phyloP scores from a whole-genome alignment of 768 basidiomycete genomes.

The Glaciozyma antarctica region DNA sequence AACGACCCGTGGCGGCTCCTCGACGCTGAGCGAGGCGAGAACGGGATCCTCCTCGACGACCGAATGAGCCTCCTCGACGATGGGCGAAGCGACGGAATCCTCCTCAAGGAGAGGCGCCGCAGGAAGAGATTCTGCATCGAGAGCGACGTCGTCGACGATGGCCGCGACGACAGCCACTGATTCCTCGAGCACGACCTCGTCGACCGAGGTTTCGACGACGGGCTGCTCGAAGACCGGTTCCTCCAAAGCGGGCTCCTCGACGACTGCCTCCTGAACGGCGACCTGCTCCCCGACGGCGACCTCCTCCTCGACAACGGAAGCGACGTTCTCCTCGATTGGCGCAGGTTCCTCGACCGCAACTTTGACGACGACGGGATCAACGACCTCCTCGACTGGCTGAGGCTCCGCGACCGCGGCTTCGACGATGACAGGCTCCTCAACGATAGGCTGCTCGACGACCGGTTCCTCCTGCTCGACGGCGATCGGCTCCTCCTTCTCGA shows the following conservation, averaged over 20 bases:
- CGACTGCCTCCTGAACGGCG: too few relatives aligned
- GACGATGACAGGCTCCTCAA: background rate
- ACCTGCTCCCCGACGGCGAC: too few relatives aligned
- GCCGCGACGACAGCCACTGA: background rate
- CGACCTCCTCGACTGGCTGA: background rate
- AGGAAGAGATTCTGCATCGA: background rate
- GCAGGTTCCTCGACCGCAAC: too few relatives aligned
- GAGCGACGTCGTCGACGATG: background rate
- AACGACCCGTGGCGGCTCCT: background rate
- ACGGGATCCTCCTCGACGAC: background rate
- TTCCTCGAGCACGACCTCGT: background rate
- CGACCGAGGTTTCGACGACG: background rate
- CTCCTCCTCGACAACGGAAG: too few relatives aligned
- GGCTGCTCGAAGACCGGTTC: too few relatives aligned
- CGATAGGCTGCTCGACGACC: background rate
- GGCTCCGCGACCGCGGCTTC: background rate
- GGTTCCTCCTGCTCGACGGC: background rate
- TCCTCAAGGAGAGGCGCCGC: background rate
- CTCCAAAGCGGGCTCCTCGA: too few relatives aligned
- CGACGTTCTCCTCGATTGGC: too few relatives aligned
- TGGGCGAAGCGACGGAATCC: background rate
- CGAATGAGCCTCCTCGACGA: background rate
- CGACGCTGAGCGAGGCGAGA: background rate
- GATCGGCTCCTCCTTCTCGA: background rate
- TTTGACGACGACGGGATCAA: background rate